These are phyloP conservation scores for Cenchrus fungigraminus DNA, from an alignment of 176 grass and related monocot genomes.

Conservation along the genomic window DNA sequence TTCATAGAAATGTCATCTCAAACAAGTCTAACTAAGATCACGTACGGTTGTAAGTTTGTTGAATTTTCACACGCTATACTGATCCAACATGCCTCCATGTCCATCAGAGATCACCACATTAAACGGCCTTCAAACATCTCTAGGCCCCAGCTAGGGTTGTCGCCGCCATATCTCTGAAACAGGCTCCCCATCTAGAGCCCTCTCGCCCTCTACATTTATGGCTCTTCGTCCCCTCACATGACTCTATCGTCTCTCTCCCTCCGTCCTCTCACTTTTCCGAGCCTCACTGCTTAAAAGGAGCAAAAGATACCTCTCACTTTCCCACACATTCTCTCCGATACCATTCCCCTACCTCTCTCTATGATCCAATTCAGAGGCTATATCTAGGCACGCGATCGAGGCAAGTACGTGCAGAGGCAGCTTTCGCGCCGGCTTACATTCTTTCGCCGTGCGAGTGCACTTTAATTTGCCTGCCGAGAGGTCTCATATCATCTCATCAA, in stretches of 20 bases:
- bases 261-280: not conserved
- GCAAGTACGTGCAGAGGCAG: slow-evolving; percentile 8
- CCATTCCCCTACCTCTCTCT: not conserved
- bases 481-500: slow-evolving; percentile 35
- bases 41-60: not conserved
- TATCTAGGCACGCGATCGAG: slow-evolving; percentile 1
- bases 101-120: not conserved
- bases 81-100: slow-evolving; percentile 4
- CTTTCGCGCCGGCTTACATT: not conserved
- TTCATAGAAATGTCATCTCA: not conserved
- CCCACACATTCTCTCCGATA: slow-evolving; percentile 25
- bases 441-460: not conserved
- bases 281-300: not conserved
- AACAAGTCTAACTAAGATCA: not conserved
- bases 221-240: slow-evolving; percentile 15
- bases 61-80: not conserved
- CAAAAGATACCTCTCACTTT: slow-evolving; percentile 27
- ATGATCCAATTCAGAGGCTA: slow-evolving; percentile 12
- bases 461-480: not conserved
- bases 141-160: slow-evolving; percentile 23
- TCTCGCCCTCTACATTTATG: slow-evolving; percentile 50
- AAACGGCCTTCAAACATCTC: slow-evolving; percentile 11
- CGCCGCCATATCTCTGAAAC: slow-evolving; percentile 1
- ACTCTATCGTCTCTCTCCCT: slow-evolving; percentile 9
- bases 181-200: slow-evolving; percentile 23